Base-by-base conservation (phyloP, 2,329 filamentous ascomycete species). In the Didymosphaeria variabile region DNA sequence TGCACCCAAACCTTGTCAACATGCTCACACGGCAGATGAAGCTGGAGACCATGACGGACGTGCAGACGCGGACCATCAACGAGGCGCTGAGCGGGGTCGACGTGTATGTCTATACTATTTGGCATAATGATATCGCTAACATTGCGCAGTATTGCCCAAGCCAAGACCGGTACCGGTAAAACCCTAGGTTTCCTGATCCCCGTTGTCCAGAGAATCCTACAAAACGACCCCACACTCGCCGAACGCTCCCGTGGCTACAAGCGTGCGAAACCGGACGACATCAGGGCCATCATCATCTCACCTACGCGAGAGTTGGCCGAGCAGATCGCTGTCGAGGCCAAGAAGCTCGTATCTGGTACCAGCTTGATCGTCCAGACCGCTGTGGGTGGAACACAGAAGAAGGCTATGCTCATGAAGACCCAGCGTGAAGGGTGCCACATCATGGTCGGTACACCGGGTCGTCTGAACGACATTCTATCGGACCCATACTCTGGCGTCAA, bases 81-180 rank as follows among this genome's bases (percentile, higher is more conserved):
- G 86, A 92, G 58, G 92, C 91, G 4, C 82, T 98, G 45, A 87
- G 88, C 67, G 94, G 95, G 23, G 87, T 84, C 62, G 94, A 97
- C 78, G 85, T 97, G 91, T 94, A 85, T 82, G 91, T 81, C 38
- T 13, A 50, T 29, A 12, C 47, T 12, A 19, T 31, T 34, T 50
- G 47, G 53, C 9, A 40, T 50, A 5, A 34, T 8, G 34, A 53
- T 38, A 31, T 19, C 38, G 57, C 62, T 70, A 63, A 72, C 57
- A 59, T 57, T 34, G 46, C 63, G 64, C 71, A 73, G 77, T 57
- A 79, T 98, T 67, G 95, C 94, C 50, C 95, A 98, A 82, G 95
- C 95, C 61, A 97, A 92, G 81, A 99, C 95, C 9, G 95, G 95
- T 76, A 98, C 95, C 4, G 95, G 95, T 76, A 99, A 99, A 82